These are phyloP conservation scores for Nitzschia sp. DNA, from an alignment of 108 stramenopile genomes.

Conservation along the genomic window DNA sequence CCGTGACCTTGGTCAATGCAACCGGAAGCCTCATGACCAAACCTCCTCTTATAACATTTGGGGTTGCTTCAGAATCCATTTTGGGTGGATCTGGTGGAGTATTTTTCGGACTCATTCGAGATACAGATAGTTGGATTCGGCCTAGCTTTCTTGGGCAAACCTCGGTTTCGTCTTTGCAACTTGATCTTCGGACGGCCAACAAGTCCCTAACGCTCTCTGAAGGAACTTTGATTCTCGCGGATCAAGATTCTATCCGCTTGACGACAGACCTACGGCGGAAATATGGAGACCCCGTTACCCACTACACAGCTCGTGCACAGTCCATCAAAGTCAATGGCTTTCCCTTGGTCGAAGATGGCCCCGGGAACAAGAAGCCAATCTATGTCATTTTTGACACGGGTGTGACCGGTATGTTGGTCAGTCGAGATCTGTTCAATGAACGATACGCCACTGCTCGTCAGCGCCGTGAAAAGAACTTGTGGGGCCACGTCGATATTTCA, in stretches of 20 bases:
- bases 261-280: constrained; percentile 43
- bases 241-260: constrained; percentile 46
- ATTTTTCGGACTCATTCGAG: constrained; percentile 62
- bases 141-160: constrained; percentile 70
- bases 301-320: constrained; percentile 49
- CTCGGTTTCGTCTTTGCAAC: constrained; percentile 35
- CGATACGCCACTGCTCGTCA: constrained; percentile 46
- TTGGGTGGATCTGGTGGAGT: constrained; percentile 67
- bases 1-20: constrained; percentile 43
- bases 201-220: constrained; percentile 48
- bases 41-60: constrained; percentile 45
- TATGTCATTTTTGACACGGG: constrained; percentile 78
- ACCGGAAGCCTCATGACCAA: constrained; percentile 6
- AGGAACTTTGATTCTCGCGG: constrained; percentile 29
- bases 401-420: constrained; percentile 66
- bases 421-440: constrained; percentile 55
- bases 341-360: constrained; percentile 24
- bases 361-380: constrained; percentile 21
- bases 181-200: constrained; percentile 36
- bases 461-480: constrained; percentile 45
- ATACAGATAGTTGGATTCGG: constrained; percentile 62
- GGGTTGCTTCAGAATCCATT: constrained; percentile 49
- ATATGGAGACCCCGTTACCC: constrained; percentile 58
- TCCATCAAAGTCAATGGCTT: constrained; percentile 47
- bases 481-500: constrained; percentile 48